Evolutionary conservation across 352 stramenopile species (phyloP).

Genomic region (Pythium volutum): DNA sequence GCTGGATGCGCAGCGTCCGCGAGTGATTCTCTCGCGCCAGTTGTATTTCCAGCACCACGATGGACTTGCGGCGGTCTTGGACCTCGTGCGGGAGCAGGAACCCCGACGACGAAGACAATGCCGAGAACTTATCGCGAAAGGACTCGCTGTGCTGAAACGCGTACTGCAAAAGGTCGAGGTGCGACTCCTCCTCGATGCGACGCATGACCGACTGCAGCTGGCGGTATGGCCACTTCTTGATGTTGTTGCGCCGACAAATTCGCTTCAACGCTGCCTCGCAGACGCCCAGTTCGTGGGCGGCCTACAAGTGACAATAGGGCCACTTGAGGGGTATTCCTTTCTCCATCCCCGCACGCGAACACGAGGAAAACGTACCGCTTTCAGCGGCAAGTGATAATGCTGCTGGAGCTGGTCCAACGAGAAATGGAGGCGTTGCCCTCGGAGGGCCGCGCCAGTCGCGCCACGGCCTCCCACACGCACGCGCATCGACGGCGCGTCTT

Average conservation of each 20-base stretch:
- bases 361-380: constrained; percentile 40
- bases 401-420: constrained; percentile 49
- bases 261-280: constrained; percentile 84
- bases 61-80: constrained; percentile 14
- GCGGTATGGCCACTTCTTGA: constrained; percentile 74
- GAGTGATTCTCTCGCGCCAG: not conserved
- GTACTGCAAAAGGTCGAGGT: not conserved
- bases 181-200: constrained; percentile 32
- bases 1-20: not conserved
- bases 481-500: not conserved
- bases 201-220: constrained; percentile 57
- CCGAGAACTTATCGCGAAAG: not conserved
- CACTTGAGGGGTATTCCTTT: not conserved
- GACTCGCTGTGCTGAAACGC: not conserved
- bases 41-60: not conserved
- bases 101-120: not conserved
- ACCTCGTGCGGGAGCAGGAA: constrained; percentile 27
- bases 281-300: constrained; percentile 49
- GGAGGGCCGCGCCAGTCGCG: too few relatives aligned
- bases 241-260: constrained; percentile 67
- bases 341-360: not conserved
- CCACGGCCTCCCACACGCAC: not conserved
- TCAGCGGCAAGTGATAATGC: constrained; percentile 71
- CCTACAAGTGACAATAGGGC: constrained; percentile 28
- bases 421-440: constrained; percentile 48